phyloP scores from a whole-genome alignment of 2,329 filamentous ascomycete species.

The Ophiosphaerella narmari region DNA sequence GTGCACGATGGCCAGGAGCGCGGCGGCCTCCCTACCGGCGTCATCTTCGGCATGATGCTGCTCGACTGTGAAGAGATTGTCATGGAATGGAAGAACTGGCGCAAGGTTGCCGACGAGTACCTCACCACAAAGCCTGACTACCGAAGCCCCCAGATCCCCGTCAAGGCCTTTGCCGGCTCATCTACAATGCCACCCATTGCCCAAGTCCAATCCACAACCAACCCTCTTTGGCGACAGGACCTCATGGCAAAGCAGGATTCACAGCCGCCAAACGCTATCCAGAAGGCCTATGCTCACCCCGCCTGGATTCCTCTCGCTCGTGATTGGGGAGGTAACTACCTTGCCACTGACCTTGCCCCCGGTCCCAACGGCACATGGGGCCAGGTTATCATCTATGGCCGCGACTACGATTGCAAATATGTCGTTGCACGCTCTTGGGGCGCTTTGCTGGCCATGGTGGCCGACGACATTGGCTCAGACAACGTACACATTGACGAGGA shows the following conservation, averaged over 20 bases:
- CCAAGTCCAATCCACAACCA: conserved; percentile 55
- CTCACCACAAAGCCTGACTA: conserved; percentile 63
- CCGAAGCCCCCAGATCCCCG: conserved; percentile 66
- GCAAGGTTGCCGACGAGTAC: conserved; percentile 88
- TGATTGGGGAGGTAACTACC: conserved; percentile 98
- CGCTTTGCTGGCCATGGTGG: conserved; percentile 80
- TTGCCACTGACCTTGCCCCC: conserved; percentile 89
- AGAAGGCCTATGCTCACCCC: conserved; percentile 90
- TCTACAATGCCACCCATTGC: conserved; percentile 72
- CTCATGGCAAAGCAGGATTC: conserved; percentile 84
- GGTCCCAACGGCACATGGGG: conserved; percentile 92
- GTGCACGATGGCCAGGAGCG: conserved; percentile 97
- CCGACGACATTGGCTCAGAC: conserved; percentile 89
- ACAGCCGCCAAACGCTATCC: conserved; percentile 82
- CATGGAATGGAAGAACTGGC: conserved; percentile 97
- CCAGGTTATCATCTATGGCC: conserved; percentile 93
- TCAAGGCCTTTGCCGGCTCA: conserved; percentile 71
- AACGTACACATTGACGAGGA: conserved; percentile 96
- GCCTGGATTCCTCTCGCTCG: conserved; percentile 95
- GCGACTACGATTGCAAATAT: conserved; percentile 98
- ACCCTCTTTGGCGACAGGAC: conserved; percentile 80
- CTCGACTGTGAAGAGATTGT: conserved; percentile 98
- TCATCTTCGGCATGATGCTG: conserved; percentile 93
- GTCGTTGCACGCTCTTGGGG: conserved; percentile 93
- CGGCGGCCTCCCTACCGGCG: conserved; percentile 84